Conservation (phyloP, 164 flowering plant genomes). For the Macadamia tetraphylla region DNA sequence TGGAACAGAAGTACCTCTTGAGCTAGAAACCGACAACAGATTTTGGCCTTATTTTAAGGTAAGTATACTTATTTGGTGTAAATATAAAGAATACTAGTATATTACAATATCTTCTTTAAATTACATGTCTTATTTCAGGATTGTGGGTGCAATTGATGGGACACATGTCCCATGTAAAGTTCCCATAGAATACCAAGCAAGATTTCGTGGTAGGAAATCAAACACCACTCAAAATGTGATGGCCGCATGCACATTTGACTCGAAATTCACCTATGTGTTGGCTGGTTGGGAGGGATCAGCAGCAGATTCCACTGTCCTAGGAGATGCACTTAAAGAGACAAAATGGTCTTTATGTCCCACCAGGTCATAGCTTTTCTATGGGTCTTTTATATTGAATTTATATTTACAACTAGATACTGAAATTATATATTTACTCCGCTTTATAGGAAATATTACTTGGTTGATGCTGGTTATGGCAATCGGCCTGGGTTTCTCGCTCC, state of each 20-base stretch:
- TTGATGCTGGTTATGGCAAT: neutral
- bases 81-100: too few species aligned
- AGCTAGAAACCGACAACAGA: neutral
- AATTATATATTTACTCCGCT: too few species aligned
- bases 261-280: neutral
- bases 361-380: neutral
- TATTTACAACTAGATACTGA: neutral
- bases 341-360: neutral
- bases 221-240: constrained; percentile 6
- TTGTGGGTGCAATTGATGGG: constrained; percentile 5
- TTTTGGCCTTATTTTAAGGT: neutral
- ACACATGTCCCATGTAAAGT: neutral
- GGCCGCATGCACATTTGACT: neutral
- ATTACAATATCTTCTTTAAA: too few species aligned
- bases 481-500: neutral
- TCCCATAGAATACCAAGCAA: neutral
- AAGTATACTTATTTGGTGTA: neutral
- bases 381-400: too few species aligned
- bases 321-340: neutral
- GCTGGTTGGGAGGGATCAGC: constrained; percentile 1
- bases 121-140: neutral
- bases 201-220: neutral
- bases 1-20: too few species aligned
- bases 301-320: neutral
- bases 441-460: neutral